Base-by-base conservation (phyloP, 1,284 basidiomycete genomes). In the Dichomitus squalens region DNA sequence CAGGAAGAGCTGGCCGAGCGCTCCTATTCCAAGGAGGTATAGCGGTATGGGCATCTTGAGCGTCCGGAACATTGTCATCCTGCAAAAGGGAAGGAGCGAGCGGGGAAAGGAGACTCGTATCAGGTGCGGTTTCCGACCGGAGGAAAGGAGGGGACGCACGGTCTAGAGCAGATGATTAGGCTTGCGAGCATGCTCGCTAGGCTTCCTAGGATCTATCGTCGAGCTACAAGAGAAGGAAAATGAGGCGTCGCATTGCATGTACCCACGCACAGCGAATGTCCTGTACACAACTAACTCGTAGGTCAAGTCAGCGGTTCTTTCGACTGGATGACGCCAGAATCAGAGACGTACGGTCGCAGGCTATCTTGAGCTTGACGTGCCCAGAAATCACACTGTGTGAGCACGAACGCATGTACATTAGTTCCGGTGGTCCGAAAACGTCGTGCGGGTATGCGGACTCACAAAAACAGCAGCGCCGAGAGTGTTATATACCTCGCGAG, bases 401-500 rank as follows among this genome's bases (percentile, higher is more conserved):
- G n/a, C 5, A 11, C 38, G 20, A n/a, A n/a, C 35, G n/a, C 35
- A n/a, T n/a, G 11, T 7, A 23, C 2, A 36, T 33, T 7, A 57
- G 31, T 1, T 0, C 12, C 20, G 31, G 3, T 12, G 18, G 20
- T 5, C 40, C 16, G 3, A 2, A 33, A 33, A 18, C 7, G 34
- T 7, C 11, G n/a, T n/a, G n/a, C n/a, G n/a, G n/a, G 36, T 20
- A 6, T n/a, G 29, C 5, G 23, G 4, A 57, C 60, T 43, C 34
- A 57, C 60, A 62, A 55, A 29, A 59, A 62, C 5, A 62, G 52
- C 7, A 62, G 50, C 9, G 47, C 44, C 16, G 36, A n/a, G n/a
- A 62, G 54, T 12, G 48, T 52, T 20, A 53, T 46, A 43, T 62
- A 62, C 1, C 60, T 53, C 34, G 57, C 57, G 29, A 62, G 52